Evolutionary conservation across 768 basidiomycete genomes (phyloP), one percentile per base, ranked within the genome.

Genomic region (Leccinum fibrillosum): DNA sequence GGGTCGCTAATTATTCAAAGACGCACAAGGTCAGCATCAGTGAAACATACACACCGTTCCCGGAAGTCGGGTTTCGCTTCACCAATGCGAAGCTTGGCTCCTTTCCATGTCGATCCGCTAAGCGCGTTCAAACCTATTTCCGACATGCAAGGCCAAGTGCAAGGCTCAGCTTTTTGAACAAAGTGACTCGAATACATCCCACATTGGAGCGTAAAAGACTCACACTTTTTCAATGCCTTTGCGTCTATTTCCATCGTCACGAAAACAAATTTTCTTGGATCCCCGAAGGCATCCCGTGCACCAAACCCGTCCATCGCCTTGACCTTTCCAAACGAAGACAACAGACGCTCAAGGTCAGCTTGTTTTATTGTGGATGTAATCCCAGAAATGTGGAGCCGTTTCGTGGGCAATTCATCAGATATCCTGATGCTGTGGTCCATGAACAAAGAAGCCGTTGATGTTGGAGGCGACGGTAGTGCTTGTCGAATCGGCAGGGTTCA

Each of bases 51-150:
- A 47, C 52, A 88, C 91, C 84, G 78, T 66, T 86, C 84, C 3
- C 70, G 71, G 64, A 79, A 92, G 68, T 92, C 86, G 1, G 86
- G 86, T 60, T 84, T 88, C n/a, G 92, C 91, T 63, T 92, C 90
- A 9, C 90, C 90, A 35, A 94, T 82, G 17, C 90, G 82, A 32
- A 94, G 74, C 63, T 89, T 92, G 21, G 90, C 76, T n/a, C 92
- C 92, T 74, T 92, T 93, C 89, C 90, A 94, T 1, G 83, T 89
- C 6, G 88, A 84, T 34, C 92, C 92, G 59, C 87, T 92, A 26
- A 94, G 78, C 2, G 84, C 70, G 67, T 84, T 92, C 70, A 90
- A 76, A 71, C 90, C 90, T 92, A 47, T 50, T n/a, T 32, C 48
- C 39, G 52, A 57, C 15, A 52, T 2, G 34, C 61, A n/a, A 62